Evolutionary conservation across 2,329 filamentous ascomycete genomes (phyloP).

Genomic region (Penicillium sp.): DNA sequence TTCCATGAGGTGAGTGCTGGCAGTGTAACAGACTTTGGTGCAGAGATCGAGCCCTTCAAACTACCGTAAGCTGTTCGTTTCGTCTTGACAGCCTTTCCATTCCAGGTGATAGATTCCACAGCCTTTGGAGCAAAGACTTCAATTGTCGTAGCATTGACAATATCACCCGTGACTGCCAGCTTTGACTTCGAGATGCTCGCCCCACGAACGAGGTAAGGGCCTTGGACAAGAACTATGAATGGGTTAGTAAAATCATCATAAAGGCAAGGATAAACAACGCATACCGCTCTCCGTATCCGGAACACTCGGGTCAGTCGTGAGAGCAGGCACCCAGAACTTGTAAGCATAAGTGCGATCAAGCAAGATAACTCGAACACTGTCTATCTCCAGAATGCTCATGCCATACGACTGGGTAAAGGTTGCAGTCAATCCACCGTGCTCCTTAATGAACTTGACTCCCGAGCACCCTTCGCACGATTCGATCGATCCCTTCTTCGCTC

Average conservation of each 20-base stretch:
- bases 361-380: constrained; percentile 53
- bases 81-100: constrained; percentile 43
- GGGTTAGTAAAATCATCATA: accelerated
- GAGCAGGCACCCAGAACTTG: constrained; percentile 57
- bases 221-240: constrained; percentile 51
- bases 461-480: constrained; percentile 43
- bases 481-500: constrained; percentile 37
- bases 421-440: constrained; percentile 44
- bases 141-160: constrained; percentile 43
- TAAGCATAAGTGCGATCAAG: constrained; percentile 58
- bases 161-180: constrained; percentile 50
- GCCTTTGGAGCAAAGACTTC: constrained; percentile 52
- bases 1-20: constrained; percentile 42
- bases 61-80: constrained; percentile 41
- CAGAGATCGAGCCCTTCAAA: constrained; percentile 36
- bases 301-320: constrained; percentile 50
- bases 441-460: constrained; percentile 45
- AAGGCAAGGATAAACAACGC: neutral
- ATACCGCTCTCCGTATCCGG: constrained; percentile 49
- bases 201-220: constrained; percentile 55
- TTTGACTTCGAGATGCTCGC: constrained; percentile 40
- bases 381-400: constrained; percentile 49
- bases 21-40: constrained; percentile 30
- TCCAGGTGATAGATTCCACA: constrained; percentile 53
- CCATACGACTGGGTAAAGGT: constrained; percentile 54